phyloP scores from a whole-genome alignment of 2,329 filamentous ascomycete genomes.

The Claviceps sorghi region DNA sequence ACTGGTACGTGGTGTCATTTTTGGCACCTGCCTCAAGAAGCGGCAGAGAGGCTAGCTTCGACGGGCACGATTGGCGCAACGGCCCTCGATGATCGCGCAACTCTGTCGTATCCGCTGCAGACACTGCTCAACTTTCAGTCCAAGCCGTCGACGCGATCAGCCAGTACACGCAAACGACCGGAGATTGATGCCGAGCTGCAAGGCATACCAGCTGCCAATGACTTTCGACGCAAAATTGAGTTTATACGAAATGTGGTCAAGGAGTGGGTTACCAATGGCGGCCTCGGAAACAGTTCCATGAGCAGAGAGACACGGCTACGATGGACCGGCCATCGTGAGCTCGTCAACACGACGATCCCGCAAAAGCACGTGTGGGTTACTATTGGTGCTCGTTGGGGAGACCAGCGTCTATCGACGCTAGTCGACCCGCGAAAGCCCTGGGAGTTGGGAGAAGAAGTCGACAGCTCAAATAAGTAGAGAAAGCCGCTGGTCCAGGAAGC shows the following conservation, averaged over 20 bases:
- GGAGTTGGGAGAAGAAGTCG: slow-evolving; percentile 35
- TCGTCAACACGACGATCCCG: slow-evolving; percentile 31
- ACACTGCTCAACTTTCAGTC: slow-evolving; percentile 56
- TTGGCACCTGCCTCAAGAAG: slow-evolving; percentile 59
- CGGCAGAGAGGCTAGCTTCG: slow-evolving; percentile 47
- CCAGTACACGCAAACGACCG: slow-evolving; percentile 38
- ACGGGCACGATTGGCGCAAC: slow-evolving; percentile 55
- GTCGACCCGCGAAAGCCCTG: slow-evolving; percentile 40
- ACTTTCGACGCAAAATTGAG: slow-evolving; percentile 57
- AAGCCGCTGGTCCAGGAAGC: not conserved
- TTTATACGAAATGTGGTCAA: slow-evolving; percentile 55
- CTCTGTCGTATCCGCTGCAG: slow-evolving; percentile 57
- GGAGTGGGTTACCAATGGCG: slow-evolving; percentile 57
- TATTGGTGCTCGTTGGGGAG: slow-evolving; percentile 48
- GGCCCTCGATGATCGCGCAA: slow-evolving; percentile 55
- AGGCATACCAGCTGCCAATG: slow-evolving; percentile 55
- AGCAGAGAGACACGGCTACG: slow-evolving; percentile 36
- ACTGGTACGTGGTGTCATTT: slow-evolving; percentile 66
- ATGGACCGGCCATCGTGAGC: slow-evolving; percentile 46
- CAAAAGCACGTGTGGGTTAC: slow-evolving; percentile 56
- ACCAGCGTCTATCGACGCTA: slow-evolving; percentile 38
- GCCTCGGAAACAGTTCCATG: slow-evolving; percentile 53
- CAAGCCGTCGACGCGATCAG: slow-evolving; percentile 29
- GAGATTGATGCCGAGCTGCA: slow-evolving; percentile 47
- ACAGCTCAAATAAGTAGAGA: slow-evolving; percentile 18